Evolutionary conservation across 2,329 filamentous ascomycete genomes (phyloP), one percentile per base, ranked within the genome.

Genomic region (Alternaria atra): DNA sequence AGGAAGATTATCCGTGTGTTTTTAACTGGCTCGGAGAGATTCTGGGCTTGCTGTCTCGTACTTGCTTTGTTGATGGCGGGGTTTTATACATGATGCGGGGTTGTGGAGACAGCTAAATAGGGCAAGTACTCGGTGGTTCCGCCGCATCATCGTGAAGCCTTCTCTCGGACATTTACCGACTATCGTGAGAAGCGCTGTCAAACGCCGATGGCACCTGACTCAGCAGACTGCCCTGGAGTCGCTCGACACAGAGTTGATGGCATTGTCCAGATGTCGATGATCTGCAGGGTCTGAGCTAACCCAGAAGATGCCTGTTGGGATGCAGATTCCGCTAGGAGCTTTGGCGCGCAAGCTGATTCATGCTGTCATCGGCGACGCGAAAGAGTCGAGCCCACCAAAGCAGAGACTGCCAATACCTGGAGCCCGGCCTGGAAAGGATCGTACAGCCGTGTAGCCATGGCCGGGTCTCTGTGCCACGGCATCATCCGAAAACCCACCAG

Each of bases 21-120:
- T 52, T 52, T 17, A 27, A 23, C 23, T n/a, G 43, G 30, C 25
- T 42, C 37, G 52, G 40, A 43, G 25, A n/a, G 29, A 39, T 32
- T 12, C 40, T 52, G 34, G 15, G 39, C 40, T n/a, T 13, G 39
- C 8, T 20, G 10, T 27, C 27, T 2, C 17, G 39, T n/a, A 47
- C 35, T 44, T 51, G 43, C 35, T 42, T 52, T 54, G 51, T 52
- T 52, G 50, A 67, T 68, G 64, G 70, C 60, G 69, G 70, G 69
- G 69, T 65, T 52, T 60, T 60, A 62, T 50, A 58, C 27, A 53
- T 27, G 48, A 63, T 64, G 64, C 61, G 64, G 61, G 68, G 66
- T 61, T 52, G 61, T 66, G 61, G 67, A 60, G 47, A 48, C 54
- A 61, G 61, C 64, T 58, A 52, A 59, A 62, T 60, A 58, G 61